Base-by-base conservation (phyloP, 2,329 filamentous ascomycete genomes). In the Penicillium hordei region DNA sequence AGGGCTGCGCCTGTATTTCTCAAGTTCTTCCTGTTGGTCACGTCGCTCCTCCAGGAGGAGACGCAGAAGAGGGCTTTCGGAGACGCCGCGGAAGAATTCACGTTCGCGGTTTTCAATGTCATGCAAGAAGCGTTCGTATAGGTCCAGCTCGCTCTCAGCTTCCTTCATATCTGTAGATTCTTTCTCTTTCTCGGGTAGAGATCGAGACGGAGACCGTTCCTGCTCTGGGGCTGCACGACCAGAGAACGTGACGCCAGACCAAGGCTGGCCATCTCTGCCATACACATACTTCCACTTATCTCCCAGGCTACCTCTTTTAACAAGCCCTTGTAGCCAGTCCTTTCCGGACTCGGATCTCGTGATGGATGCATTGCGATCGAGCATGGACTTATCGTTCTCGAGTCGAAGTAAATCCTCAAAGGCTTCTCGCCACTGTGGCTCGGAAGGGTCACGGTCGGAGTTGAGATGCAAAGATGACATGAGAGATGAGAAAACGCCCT, bases 391-490 rank as follows among this genome's bases (percentile, higher is more conserved):
- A 23, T 76, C 77, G 52, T 79, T 78, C 51, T 79, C 73, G 3
- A 82, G 72, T 48, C 77, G 77, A 17, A 86, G 62, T 10, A 87
- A 75, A 63, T 87, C 84, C 64, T 86, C 83, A 62, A 85, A 86
- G 0, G 84, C 84, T 50, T 81, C 79, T 17, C 81, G 77, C 83
- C 83, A 86, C 33, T 76, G 75, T 0, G 75, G 74, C 49, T 75
- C 72, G 1, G 58, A 61, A 3, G 48, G 73, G 62, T 61, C 75
- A 70, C 56, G 73, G 55, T 68, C 73, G 29, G 65, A 76, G 48
- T 59, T 70, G 38, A 40, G 57, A 29, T 64, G 65, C 34, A 74
- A 59, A 13, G 73, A 70, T 0, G 72, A 69, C 61, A 75, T 68
- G 52, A 76, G 63, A 8, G 72, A 75, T 3, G 70, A 71, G 12